A percentile compares a stretch with the other conserved stretches of the same genome.
Evolutionary conservation across 768 basidiomycete species (phyloP).

Genomic region (Termitomyces sp.): DNA sequence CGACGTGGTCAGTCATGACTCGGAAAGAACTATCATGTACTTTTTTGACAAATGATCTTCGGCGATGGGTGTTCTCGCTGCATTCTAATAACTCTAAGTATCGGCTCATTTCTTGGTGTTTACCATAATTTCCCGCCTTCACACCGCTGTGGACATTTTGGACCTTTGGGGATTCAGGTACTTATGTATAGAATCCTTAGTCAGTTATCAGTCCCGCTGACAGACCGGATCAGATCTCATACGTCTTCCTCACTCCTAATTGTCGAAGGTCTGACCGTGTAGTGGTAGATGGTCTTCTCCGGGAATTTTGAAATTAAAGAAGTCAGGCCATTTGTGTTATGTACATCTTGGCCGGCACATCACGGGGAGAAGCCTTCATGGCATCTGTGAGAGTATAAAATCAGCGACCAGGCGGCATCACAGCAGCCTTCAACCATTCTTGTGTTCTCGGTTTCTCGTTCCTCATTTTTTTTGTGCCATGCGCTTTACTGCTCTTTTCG

Average conservation of each 20-base stretch:
- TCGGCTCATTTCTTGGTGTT: neutral
- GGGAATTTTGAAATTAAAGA: neutral
- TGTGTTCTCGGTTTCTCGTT: neutral
- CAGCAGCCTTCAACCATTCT: constrained; percentile 6
- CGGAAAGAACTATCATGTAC: neutral
- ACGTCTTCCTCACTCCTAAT: neutral
- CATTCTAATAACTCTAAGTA: neutral
- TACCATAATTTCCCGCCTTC: neutral
- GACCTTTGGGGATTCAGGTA: neutral
- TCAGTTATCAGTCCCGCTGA: neutral
- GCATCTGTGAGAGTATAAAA: constrained; percentile 9
- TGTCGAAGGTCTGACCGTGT: no score
- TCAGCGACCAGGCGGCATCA: neutral
- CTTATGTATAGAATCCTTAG: neutral
- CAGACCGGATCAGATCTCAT: constrained; percentile 11
- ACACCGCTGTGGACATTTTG: neutral
- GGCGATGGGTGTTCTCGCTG: neutral
- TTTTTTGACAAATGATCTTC: neutral
- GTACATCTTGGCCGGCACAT: constrained; percentile 2
- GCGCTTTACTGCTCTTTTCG: constrained; percentile 27
- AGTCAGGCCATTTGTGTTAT: no score
- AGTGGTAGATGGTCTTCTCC: neutral
- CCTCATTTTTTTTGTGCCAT: constrained; percentile 7
- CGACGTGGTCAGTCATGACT: neutral
- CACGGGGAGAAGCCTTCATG: neutral